Conservation (phyloP, 164 flowering plant species). For the Dillenia suffruticosa region DNA sequence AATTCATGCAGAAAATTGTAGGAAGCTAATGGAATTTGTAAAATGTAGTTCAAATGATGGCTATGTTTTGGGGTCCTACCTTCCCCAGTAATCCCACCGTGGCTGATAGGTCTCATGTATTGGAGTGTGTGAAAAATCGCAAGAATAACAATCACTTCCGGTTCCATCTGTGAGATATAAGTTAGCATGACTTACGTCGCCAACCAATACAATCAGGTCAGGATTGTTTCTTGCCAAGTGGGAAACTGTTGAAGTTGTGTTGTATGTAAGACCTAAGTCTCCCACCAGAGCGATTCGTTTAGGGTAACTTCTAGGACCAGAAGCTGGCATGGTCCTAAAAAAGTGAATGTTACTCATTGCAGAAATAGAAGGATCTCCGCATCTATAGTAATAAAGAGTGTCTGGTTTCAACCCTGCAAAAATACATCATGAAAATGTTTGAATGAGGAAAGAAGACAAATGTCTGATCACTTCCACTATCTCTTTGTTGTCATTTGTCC, state of each 20-base stretch:
- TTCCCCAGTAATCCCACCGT: slow-evolving; percentile 99
- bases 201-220: slow-evolving; percentile 73
- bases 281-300: slow-evolving; percentile 73
- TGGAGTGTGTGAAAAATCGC: slow-evolving; percentile 68
- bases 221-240: slow-evolving; percentile 72
- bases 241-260: slow-evolving; percentile 66
- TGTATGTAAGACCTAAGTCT: slow-evolving; percentile 91
- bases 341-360: slow-evolving; percentile 59
- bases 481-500: too few species aligned
- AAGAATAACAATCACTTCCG: slow-evolving; percentile 79
- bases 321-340: slow-evolving; percentile 77
- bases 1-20: not conserved
- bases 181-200: slow-evolving; percentile 84
- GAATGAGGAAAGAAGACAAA: too few species aligned
- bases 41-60: too few species aligned
- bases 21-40: not conserved
- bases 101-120: slow-evolving; percentile 95
- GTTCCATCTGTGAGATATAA: slow-evolving; percentile 90
- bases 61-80: slow-evolving; percentile 29
- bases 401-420: slow-evolving; percentile 63
- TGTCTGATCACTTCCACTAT: too few species aligned
- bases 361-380: slow-evolving; percentile 82
- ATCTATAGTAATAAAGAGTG: slow-evolving; percentile 61
- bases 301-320: slow-evolving; percentile 68
- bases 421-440: not conserved